phyloP scores from a whole-genome alignment of 257 asterid genomes.

The Ballota nigra region DNA sequence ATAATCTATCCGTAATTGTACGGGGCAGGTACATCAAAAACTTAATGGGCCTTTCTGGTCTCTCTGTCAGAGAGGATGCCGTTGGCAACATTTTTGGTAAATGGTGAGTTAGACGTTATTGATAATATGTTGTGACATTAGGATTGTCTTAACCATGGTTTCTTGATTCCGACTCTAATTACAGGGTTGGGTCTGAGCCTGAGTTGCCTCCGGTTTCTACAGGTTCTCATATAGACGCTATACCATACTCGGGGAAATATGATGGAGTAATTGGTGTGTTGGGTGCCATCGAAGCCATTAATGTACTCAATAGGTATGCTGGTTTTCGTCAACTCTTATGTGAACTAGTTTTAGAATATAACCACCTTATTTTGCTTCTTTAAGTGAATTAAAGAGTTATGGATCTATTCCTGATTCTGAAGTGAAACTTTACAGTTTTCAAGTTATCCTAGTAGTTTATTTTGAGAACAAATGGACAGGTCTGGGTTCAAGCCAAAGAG shows the following conservation, averaged over 20 bases:
- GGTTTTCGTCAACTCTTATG: no score
- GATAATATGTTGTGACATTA: neutral
- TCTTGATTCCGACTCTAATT: neutral
- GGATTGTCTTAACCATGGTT: neutral
- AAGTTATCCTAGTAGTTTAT: neutral
- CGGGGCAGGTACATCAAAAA: constrained; percentile 68
- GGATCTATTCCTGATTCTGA: no score
- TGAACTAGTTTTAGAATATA: no score
- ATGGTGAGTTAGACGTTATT: constrained; percentile 64
- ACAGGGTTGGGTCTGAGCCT: constrained; percentile 74
- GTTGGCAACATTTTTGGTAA: constrained; percentile 92
- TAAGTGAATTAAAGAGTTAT: no score
- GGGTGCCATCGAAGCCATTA: constrained; percentile 97
- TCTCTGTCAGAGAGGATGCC: constrained; percentile 81
- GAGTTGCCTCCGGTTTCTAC: constrained; percentile 77
- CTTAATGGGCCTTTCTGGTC: constrained; percentile 73
- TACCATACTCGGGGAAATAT: constrained; percentile 93
- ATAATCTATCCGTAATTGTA: neutral
- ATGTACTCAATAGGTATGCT: constrained; percentile 69
- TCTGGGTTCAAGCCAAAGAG: constrained; percentile 85
- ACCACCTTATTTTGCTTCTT: no score
- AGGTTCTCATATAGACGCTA: constrained; percentile 93
- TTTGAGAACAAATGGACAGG: constrained; percentile 36
- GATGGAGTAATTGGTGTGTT: constrained; percentile 95
- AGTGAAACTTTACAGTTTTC: no score